Evolutionary conservation across 805 yeast genomes (phyloP), one percentile per base, ranked within the genome.

Genomic region (Maudiozyma bulderi): DNA sequence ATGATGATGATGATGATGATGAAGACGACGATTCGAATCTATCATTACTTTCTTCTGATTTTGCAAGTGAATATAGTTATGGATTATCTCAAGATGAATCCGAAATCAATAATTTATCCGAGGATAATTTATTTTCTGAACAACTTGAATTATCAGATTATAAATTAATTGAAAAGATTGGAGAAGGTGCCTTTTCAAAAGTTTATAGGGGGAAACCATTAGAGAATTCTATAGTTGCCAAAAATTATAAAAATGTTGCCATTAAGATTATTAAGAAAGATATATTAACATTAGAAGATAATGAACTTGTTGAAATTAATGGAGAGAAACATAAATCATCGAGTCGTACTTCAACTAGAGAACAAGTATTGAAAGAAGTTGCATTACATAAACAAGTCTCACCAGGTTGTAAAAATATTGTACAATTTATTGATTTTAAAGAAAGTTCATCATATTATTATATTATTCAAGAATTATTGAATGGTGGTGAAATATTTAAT

Each of bases 121-220:
- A 39, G 28, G 42, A 20, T 15, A 15, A 55, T 37, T 10, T 61
- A 64, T 40, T 58, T 57, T 32, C 32, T 15, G 68, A 68, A 42
- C 78, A 74, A 53, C 56, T 60, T 45, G 65, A 60, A 37, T 47
- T 65, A n/a, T 58, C 39, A 14, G 63, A 56, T 4, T 78, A 75
- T 55, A 63, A 62, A 47, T 57, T 78, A 30, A 47, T 73, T 3
- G 70, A 70, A 42, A 74, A 75, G 58, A 75, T 86, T 53, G 95
- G 95, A 8, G 93, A 86, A 63, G 95, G 95, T 29, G 90, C 95
- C 0, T 86, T 86, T 55, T 83, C 90, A 3, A 75, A 78, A 32
- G 95, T 86, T 14, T 82, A 80, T 65, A 77, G 77, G 47, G 90
- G 87, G 29, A 45, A 58, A n/a, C 71, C 63, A 26, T 47, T 55